A percentile compares a stretch with the other conserved stretches of the same genome.
phyloP scores from a whole-genome alignment of 1,139 yeast genomes.

The Diutina siamensis region DNA sequence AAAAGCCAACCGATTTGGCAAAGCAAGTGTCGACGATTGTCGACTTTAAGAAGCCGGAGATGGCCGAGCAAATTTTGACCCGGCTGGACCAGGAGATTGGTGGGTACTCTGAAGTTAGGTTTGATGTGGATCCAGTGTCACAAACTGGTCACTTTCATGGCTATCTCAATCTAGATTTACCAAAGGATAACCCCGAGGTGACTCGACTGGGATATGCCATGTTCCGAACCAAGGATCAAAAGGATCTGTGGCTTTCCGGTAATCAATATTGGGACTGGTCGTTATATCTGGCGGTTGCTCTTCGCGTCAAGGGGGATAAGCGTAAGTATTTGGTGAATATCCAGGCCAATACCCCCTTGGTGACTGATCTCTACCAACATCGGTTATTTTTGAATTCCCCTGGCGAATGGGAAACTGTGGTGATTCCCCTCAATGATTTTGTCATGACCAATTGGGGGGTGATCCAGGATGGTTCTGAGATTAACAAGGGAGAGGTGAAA shows the following conservation, averaged over 20 bases:
- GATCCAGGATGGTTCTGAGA: conserved; percentile 52
- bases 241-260: conserved; percentile 36
- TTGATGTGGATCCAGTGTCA: conserved; percentile 26
- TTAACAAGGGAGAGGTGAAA: conserved; percentile 56
- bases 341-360: conserved; percentile 69
- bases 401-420: conserved; percentile 78
- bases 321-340: conserved; percentile 69
- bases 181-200: conserved; percentile 56
- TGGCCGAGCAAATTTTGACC: conserved; percentile 36
- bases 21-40: conserved; percentile 27
- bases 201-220: conserved; percentile 75
- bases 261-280: conserved; percentile 56
- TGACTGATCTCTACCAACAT: conserved; percentile 77
- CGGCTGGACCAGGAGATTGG: conserved; percentile 68
- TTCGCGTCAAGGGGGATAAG: conserved; percentile 66
- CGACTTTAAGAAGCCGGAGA: conserved; percentile 1
- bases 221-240: conserved; percentile 67
- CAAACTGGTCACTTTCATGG: conserved; percentile 58
- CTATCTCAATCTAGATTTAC: conserved; percentile 60
- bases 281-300: conserved; percentile 42
- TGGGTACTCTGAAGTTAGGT: conserved; percentile 60
- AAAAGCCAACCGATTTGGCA: conserved; percentile 19
- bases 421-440: conserved; percentile 66
- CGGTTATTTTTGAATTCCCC: conserved; percentile 62
- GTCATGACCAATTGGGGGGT: conserved; percentile 78